Evolutionary conservation across 768 basidiomycete species (phyloP).

Genomic region (Phanerochaete sordida): DNA sequence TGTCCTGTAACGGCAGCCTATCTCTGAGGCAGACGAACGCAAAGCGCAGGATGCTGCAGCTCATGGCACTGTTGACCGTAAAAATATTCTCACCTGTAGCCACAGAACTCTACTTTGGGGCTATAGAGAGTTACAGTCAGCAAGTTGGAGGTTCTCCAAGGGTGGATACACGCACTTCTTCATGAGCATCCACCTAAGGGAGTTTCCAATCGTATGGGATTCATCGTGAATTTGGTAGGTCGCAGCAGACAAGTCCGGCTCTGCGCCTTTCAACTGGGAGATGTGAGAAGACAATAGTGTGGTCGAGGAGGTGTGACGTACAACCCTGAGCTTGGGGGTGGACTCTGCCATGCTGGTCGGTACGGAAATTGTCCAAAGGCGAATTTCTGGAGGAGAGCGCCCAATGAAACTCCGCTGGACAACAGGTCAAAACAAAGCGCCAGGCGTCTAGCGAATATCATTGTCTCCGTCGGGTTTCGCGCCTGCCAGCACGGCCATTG

Average conservation of each 20-base stretch:
- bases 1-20: too few species aligned
- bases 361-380: background rate
- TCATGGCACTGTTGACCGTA: background rate
- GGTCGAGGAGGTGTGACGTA: constrained; percentile 3
- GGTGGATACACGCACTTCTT: constrained; percentile 71
- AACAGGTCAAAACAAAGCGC: background rate
- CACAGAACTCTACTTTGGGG: constrained; percentile 97
- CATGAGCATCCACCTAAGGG: constrained; percentile 97
- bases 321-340: constrained; percentile 22
- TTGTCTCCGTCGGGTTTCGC: background rate
- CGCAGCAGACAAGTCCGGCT: constrained; percentile 78
- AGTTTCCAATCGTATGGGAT: constrained; percentile 94
- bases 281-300: background rate
- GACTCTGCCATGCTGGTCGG: constrained; percentile 15
- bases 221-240: constrained; percentile 93
- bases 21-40: too few species aligned
- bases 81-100: constrained; percentile 71
- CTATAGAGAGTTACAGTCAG: constrained; percentile 37
- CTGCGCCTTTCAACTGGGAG: constrained; percentile 75
- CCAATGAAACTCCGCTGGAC: background rate
- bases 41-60: too few species aligned
- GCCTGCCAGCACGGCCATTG: background rate
- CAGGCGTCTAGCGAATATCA: background rate
- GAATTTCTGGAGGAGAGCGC: background rate
- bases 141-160: background rate